phyloP scores from a whole-genome alignment of 169 alveolate genomes.

The Eimeria praecox region DNA sequence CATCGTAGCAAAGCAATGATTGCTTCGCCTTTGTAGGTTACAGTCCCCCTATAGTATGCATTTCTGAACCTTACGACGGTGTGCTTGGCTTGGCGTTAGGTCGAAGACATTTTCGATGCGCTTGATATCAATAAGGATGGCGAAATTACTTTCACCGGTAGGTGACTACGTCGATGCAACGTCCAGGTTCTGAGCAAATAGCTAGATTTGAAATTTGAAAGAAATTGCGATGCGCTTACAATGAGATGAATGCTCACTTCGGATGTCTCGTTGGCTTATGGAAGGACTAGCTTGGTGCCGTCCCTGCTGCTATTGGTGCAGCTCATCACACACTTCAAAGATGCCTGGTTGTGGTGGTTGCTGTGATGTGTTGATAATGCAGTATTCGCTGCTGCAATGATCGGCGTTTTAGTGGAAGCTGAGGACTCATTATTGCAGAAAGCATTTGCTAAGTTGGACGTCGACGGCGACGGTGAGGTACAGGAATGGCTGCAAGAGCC shows the following conservation, averaged over 20 bases:
- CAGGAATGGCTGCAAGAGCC: not conserved
- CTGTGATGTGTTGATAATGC: not conserved
- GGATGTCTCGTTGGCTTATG: not conserved
- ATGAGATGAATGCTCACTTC: not conserved
- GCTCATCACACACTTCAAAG: not conserved
- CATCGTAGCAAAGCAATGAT: not conserved
- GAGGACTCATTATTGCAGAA: constrained; percentile 37
- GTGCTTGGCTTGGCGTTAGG: not conserved
- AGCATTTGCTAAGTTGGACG: constrained; percentile 63
- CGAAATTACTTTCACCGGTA: constrained; percentile 42
- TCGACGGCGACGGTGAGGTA: constrained; percentile 57
- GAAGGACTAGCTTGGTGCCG: not conserved
- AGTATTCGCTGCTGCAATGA: constrained; percentile 72
- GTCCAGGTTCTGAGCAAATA: not conserved
- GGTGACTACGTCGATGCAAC: not conserved
- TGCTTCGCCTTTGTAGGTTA: not conserved
- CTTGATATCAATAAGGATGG: constrained; percentile 68
- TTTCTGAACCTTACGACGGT: not conserved
- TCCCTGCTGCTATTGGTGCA: not conserved
- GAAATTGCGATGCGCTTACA: not conserved
- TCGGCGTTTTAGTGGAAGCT: constrained; percentile 59
- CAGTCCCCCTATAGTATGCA: no score
- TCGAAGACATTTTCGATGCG: constrained; percentile 60
- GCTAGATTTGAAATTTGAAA: not conserved
- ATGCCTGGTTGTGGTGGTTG: not conserved